Evolutionary conservation across 2,329 filamentous ascomycete species (phyloP).

Genomic region (Trichophyton simii): DNA sequence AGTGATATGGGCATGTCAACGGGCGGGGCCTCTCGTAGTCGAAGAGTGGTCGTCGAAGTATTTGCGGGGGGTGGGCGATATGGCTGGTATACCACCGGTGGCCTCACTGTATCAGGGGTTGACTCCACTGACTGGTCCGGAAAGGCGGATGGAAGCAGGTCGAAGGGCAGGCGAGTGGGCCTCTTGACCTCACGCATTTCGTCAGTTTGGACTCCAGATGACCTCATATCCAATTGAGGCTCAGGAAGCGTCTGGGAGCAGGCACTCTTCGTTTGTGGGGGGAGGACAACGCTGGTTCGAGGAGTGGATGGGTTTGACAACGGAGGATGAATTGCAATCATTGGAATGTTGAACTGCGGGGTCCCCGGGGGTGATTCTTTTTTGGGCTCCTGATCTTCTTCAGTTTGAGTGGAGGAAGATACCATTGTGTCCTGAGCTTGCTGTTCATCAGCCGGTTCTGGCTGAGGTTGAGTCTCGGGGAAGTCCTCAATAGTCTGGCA

Average conservation of each 20-base stretch:
- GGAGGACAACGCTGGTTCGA: slow-evolving; percentile 59
- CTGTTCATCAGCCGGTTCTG: not conserved
- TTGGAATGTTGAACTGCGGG: slow-evolving; percentile 46
- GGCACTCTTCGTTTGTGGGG: slow-evolving; percentile 67
- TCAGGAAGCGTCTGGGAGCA: slow-evolving; percentile 62
- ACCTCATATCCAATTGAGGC: slow-evolving; percentile 36
- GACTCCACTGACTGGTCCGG: slow-evolving; percentile 36
- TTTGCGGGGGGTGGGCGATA: not conserved
- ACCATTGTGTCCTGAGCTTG: not conserved
- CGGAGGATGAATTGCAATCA: slow-evolving; percentile 84
- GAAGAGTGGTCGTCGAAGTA: slow-evolving; percentile 1
- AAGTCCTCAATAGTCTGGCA: slow-evolving; percentile 31
- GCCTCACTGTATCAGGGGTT: not conserved
- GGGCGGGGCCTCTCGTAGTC: slow-evolving; percentile 18
- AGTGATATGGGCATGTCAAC: slow-evolving; percentile 35
- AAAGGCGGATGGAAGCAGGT: slow-evolving; percentile 68
- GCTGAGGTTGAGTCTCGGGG: not conserved
- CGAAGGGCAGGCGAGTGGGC: slow-evolving; percentile 58
- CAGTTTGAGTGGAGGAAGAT: slow-evolving; percentile 24
- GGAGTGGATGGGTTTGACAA: slow-evolving; percentile 71
- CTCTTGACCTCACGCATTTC: slow-evolving; percentile 75
- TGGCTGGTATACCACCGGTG: not conserved
- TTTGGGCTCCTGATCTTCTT: slow-evolving; percentile 10
- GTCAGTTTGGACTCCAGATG: slow-evolving; percentile 68
- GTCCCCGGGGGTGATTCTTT: not conserved